Percentiles rank a stretch among this genome's conserved stretches.
Evolutionary conservation across 2,329 filamentous ascomycete genomes (phyloP).

Genomic region (Claviceps sp.): DNA sequence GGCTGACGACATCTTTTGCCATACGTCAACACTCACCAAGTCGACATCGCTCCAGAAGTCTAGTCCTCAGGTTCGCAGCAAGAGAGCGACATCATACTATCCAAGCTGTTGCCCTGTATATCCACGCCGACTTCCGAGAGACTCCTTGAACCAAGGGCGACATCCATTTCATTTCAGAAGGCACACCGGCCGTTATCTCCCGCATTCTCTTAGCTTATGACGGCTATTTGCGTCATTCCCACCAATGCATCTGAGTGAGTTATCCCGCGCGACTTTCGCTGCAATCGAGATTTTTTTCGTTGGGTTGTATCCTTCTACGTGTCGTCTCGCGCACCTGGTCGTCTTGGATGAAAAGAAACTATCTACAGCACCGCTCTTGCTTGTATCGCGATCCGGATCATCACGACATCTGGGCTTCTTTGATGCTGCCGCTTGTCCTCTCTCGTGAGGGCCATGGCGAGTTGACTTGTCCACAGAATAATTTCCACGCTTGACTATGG

Average conservation of each 20-base stretch:
- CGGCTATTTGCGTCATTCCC: not conserved
- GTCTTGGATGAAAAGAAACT: not conserved
- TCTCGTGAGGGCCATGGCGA: slow-evolving; percentile 19
- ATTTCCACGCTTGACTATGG: slow-evolving; percentile 26
- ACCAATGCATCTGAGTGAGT: not conserved
- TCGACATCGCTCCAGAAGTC: not conserved
- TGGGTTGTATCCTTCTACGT: not conserved
- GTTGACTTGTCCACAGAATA: slow-evolving; percentile 17
- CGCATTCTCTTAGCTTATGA: not conserved
- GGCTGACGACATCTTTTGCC: not conserved
- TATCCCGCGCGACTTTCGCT: not conserved
- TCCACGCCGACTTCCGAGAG: not conserved
- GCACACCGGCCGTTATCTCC: not conserved
- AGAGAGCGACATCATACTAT: too few relatives aligned
- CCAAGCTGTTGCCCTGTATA: not conserved
- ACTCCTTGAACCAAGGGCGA: not conserved
- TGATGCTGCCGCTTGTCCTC: slow-evolving; percentile 5
- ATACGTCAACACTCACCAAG: not conserved
- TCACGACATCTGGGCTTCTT: slow-evolving; percentile 3
- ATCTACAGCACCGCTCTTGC: not conserved
- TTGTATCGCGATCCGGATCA: not conserved
- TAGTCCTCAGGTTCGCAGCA: not conserved
- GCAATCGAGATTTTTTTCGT: not conserved
- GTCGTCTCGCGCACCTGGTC: not conserved
- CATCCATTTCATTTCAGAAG: not conserved